Percentiles rank a stretch among this genome's conserved stretches.
phyloP scores from a whole-genome alignment of 192 early-diverging fungal genomes.

The Backusella macrospora region DNA sequence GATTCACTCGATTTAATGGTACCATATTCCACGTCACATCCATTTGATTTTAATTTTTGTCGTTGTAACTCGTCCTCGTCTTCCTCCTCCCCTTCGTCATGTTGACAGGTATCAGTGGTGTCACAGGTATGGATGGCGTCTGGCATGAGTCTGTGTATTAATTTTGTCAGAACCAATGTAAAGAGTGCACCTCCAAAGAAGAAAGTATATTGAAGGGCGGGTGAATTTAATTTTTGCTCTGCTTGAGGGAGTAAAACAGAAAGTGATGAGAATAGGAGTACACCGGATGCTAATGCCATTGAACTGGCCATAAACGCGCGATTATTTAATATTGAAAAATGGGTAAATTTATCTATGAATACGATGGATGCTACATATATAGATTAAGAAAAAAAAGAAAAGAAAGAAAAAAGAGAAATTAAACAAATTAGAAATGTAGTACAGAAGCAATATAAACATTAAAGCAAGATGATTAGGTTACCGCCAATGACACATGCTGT shows the following conservation, averaged over 20 bases:
- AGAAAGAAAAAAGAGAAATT: no score
- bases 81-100: neutral
- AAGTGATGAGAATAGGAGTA: constrained; percentile 37
- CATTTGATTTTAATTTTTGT: neutral
- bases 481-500: constrained; percentile 38
- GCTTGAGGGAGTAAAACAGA: constrained; percentile 36
- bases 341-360: constrained; percentile 33
- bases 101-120: constrained; percentile 1
- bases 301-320: constrained; percentile 27
- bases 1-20: constrained; percentile 20
- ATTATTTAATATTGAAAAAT: constrained; percentile 18
- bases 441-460: constrained; percentile 11
- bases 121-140: constrained; percentile 37
- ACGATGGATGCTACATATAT: constrained; percentile 30
- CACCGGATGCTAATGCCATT: constrained; percentile 38
- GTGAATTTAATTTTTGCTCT: constrained; percentile 7
- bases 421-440: neutral
- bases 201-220: constrained; percentile 10
- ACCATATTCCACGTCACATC: constrained; percentile 30
- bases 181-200: constrained; percentile 33
- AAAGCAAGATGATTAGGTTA: constrained; percentile 10
- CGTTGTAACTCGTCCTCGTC: neutral
- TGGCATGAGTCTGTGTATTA: constrained; percentile 32
- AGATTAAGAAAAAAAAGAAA: no score
- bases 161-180: constrained; percentile 24